Evolutionary conservation across 2,329 filamentous ascomycete species (phyloP).

Genomic region (Cladosporium oxysporum): DNA sequence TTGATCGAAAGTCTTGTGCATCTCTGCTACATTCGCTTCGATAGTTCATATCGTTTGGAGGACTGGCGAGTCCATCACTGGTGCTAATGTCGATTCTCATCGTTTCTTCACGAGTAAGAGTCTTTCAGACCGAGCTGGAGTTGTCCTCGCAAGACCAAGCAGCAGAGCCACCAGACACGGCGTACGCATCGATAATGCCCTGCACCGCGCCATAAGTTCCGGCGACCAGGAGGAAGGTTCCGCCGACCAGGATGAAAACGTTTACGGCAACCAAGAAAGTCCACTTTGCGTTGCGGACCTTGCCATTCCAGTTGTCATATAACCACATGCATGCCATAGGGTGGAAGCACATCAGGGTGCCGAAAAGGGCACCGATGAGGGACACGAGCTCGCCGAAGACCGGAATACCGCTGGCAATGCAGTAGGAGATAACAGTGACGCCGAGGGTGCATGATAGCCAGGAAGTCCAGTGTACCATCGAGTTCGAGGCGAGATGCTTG

Average conservation of each 20-base stretch:
- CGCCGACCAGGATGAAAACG: conserved; percentile 45
- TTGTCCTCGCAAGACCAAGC: conserved; percentile 50
- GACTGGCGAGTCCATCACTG: neutral
- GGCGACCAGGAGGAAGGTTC: conserved; percentile 48
- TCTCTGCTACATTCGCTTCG: neutral
- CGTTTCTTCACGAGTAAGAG: neutral
- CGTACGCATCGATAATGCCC: conserved; percentile 42
- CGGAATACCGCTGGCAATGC: conserved; percentile 54
- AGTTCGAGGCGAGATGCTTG: conserved; percentile 29
- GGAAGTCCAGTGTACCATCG: conserved; percentile 22
- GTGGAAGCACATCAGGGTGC: conserved; percentile 45
- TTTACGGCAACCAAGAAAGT: conserved; percentile 39
- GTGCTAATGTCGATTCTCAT: neutral
- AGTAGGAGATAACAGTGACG: conserved; percentile 47
- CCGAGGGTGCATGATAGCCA: conserved; percentile 41
- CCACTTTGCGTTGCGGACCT: conserved; percentile 40
- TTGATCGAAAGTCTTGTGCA: neutral
- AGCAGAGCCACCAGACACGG: conserved; percentile 37
- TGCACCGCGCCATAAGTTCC: conserved; percentile 48
- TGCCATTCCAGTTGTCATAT: conserved; percentile 44
- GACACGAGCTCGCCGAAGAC: conserved; percentile 53
- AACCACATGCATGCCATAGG: conserved; percentile 49
- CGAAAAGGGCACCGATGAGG: conserved; percentile 53
- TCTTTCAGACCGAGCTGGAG: conserved; percentile 31
- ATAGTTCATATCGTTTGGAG: neutral